phyloP scores from a whole-genome alignment of 352 stramenopile genomes.

The Phytopythium montanum region DNA sequence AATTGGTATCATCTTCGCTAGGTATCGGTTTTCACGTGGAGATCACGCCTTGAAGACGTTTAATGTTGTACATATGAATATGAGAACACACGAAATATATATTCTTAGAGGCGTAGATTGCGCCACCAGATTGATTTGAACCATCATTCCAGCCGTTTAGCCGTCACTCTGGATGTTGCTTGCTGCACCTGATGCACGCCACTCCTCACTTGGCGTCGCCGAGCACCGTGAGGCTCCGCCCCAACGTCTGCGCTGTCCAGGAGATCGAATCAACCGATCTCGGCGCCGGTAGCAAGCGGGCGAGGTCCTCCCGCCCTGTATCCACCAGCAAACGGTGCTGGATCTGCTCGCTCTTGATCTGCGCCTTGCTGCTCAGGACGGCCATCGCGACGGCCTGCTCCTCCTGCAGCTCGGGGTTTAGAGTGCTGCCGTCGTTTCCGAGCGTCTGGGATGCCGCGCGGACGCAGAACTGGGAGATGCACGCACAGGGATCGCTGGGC shows the following conservation, averaged over 20 bases:
- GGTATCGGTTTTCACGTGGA: neutral
- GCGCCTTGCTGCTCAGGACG: neutral
- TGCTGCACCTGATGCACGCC: too few species aligned
- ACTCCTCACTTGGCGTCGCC: too few species aligned
- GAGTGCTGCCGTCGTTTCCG: neutral
- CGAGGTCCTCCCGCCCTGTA: neutral
- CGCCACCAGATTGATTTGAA: neutral
- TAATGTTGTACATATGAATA: neutral
- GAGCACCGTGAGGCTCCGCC: neutral
- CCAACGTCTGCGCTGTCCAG: neutral
- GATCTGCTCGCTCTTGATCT: neutral
- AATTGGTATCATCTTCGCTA: neutral
- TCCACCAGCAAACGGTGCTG: neutral
- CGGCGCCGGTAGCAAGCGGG: neutral
- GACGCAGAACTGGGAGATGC: neutral
- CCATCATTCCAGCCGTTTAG: neutral
- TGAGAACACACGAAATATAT: neutral
- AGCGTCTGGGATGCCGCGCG: neutral
- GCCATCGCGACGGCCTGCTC: neutral
- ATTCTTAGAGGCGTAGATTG: neutral
- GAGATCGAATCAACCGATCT: neutral
- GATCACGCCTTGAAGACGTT: too few species aligned
- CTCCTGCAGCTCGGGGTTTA: rapidly evolving
- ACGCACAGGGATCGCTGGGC: neutral
- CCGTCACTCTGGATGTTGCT: too few species aligned